These are phyloP conservation scores for Macrophomina phaseolina DNA, from an alignment of 2,329 filamentous ascomycete species.

Conservation along the genomic window DNA sequence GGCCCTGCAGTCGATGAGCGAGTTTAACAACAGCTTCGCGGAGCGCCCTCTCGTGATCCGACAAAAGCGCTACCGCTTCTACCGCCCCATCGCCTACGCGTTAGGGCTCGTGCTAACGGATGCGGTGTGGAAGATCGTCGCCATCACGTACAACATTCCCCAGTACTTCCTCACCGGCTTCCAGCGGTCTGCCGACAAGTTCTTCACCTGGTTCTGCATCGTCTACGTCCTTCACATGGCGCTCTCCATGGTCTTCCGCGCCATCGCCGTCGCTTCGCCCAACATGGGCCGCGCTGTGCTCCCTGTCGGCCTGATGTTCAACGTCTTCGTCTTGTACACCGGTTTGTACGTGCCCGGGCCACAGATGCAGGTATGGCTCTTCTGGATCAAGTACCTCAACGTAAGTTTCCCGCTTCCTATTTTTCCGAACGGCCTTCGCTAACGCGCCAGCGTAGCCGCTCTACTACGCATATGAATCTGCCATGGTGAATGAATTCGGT, in stretches of 20 bases:
- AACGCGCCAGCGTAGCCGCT: background rate
- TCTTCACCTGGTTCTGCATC: conserved; percentile 10
- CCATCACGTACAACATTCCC: conserved; percentile 3
- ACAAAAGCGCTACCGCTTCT: conserved; percentile 1
- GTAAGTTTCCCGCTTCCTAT: background rate
- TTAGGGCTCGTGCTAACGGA: background rate
- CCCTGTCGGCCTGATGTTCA: conserved; percentile 1
- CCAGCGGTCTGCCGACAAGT: background rate
- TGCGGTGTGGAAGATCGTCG: background rate
- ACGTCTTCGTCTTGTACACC: conserved; percentile 7
- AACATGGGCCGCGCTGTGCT: conserved; percentile 3
- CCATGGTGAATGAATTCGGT: conserved; percentile 10
- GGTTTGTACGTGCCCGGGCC: background rate
- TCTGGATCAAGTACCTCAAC: background rate
- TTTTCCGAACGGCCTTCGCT: no score
- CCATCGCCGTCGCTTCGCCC: conserved; percentile 8
- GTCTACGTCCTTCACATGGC: conserved; percentile 4
- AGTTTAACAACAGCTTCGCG: background rate
- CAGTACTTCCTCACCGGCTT: conserved; percentile 4
- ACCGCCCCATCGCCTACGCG: background rate
- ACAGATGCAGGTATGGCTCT: conserved; percentile 3
- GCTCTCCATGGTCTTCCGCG: conserved; percentile 27
- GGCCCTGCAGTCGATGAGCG: conserved; percentile 2
- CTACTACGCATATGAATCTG: conserved; percentile 1
- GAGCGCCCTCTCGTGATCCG: background rate